Percentiles rank a stretch among this genome's conserved stretches.
Evolutionary conservation across 2,329 filamentous ascomycete species (phyloP).

Genomic region (Alternaria triticimaculans): DNA sequence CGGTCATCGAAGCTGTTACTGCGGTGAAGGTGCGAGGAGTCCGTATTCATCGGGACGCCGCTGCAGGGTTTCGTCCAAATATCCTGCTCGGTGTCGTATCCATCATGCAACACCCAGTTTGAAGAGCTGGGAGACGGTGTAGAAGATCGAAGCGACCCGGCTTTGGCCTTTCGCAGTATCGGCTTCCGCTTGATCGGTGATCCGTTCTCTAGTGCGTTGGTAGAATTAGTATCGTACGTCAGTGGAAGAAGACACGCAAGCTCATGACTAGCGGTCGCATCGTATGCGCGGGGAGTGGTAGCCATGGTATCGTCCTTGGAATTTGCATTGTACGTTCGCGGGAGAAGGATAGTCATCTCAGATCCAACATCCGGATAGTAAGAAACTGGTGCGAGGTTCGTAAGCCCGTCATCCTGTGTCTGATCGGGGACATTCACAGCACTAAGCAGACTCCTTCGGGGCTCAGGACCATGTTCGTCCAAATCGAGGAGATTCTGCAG

Average conservation of each 20-base stretch:
- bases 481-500: neutral
- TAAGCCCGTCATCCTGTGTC: neutral
- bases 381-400: neutral
- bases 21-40: neutral
- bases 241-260: rapidly evolving
- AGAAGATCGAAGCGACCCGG: neutral
- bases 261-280: rapidly evolving
- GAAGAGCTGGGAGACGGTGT: neutral
- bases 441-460: neutral
- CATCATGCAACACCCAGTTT: neutral
- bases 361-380: neutral
- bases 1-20: rapidly evolving
- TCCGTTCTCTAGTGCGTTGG: neutral
- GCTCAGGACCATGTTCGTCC: neutral
- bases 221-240: neutral
- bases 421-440: rapidly evolving
- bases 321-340: neutral
- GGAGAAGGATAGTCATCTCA: neutral
- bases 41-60: too few species aligned
- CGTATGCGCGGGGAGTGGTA: rapidly evolving
- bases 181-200: neutral
- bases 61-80: neutral
- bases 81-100: neutral
- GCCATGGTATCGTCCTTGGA: rapidly evolving
- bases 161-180: neutral